Percentiles rank a stretch among this genome's conserved stretches.
Evolutionary conservation across 2,329 filamentous ascomycete species (phyloP).

Genomic region (Metarhizium rileyi): DNA sequence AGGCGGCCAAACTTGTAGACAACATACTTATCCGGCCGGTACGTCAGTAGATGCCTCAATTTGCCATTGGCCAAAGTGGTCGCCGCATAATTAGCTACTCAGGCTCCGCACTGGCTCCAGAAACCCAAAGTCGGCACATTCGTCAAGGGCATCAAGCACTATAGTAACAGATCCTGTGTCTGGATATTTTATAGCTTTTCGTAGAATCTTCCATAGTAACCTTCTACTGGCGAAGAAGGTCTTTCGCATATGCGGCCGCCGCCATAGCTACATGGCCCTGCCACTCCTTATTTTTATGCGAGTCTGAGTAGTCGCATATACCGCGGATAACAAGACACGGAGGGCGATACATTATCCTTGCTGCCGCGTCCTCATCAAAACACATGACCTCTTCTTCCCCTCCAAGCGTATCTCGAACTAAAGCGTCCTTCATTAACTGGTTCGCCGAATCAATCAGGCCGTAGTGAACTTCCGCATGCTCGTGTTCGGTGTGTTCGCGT

Average conservation of each 20-base stretch:
- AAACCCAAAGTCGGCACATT: constrained; percentile 10
- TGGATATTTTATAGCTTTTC: not conserved
- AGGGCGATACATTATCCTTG: not conserved
- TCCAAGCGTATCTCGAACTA: constrained; percentile 10
- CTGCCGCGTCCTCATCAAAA: not conserved
- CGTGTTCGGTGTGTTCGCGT: not conserved
- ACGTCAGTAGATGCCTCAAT: constrained; percentile 27
- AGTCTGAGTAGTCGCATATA: constrained; percentile 26
- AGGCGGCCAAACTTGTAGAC: constrained; percentile 15
- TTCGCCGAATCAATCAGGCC: constrained; percentile 8
- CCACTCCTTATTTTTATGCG: constrained; percentile 14
- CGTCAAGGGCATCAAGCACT: constrained; percentile 21
- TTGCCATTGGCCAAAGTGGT: constrained; percentile 1
- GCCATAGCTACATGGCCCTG: constrained; percentile 17
- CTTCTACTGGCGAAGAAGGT: constrained; percentile 12
- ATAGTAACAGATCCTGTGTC: not conserved
- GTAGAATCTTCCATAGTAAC: not conserved
- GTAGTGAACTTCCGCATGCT: constrained; percentile 12
- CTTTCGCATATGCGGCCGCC: constrained; percentile 20
- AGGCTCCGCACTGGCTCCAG: constrained; percentile 11
- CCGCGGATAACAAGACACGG: constrained; percentile 23
- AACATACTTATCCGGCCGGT: constrained; percentile 24
- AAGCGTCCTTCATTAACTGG: constrained; percentile 12
- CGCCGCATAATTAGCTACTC: not conserved
- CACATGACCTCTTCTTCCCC: not conserved